Evolutionary conservation across 2,329 filamentous ascomycete species (phyloP), one percentile per base, ranked within the genome.

Genomic region (Fusarium bactridioides): DNA sequence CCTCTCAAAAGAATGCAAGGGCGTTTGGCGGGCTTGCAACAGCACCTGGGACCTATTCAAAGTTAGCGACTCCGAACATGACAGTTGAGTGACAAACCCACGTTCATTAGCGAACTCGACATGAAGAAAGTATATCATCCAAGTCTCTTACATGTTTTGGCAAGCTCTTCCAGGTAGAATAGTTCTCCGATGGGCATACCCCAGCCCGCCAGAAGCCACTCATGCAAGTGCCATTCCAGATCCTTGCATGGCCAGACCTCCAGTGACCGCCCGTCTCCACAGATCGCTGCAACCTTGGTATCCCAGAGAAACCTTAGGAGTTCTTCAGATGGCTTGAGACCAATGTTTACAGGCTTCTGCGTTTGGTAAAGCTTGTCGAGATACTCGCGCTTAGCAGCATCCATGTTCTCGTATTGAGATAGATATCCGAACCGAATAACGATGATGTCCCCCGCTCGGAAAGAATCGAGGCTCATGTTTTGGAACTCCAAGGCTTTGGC

Each of bases 71-170:
- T 6, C 25, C n/a, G 3, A 21, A 23, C 11, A 15, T 16, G 33
- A 9, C 12, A 7, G 1, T 25, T 18, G 35, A 25, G 2, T 11
- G 8, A 8, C 7, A 33, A n/a, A 57, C 70, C 45, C 33, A 72
- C 70, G 16, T 87, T 86, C 66, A 86, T 75, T 3, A 84, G 85
- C 43, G 82, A 79, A 57, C 83, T 85, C 1, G 82, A 81, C 25
- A 88, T 73, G 67, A 88, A 87, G 68, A 88, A 88, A 1, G 78
- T 80, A 78, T 83, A 86, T n/a, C 83, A 38, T 12, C 79, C 82
- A 16, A 83, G 80, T 62, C 84, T 83, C 62, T 87, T 87, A 79
- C 89, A 90, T 1, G 79, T 85, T 80, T 84, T 75, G 25, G 77
- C 75, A 48, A 81, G 61, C 23, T 74, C 76, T 54, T 81, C 78